Base-by-base conservation (phyloP, 768 basidiomycete species). In the Nevesoporus exiguus region DNA sequence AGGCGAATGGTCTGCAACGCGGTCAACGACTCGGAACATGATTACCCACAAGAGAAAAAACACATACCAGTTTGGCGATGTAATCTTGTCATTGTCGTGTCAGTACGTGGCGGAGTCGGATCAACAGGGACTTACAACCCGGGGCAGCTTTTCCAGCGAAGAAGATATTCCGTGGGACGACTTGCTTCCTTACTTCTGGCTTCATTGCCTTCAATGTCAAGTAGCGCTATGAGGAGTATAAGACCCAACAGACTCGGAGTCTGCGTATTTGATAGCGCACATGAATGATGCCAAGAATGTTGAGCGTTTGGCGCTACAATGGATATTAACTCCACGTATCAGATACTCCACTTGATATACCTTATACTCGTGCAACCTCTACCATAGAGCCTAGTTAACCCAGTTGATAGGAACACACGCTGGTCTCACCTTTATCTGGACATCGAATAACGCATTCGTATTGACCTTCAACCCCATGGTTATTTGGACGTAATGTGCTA, bases 71-170 rank as follows among this genome's bases (percentile, higher is more conserved):
- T 73, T 98, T 98, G 22, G 95, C 95, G 58, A 93, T 88, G 73
- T 90, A 93, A 67, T 95, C 89, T 89, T 43, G 15, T 10, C 36
- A 15, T 41, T 11, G 17, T 49, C 13, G 13, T 17, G 37, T 69
- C 51, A 55, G 56, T 10, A 22, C 47, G 19, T 11, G 48, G 27
- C 17, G 19, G 37, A 21, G n/a, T 19, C 13, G 14, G n/a, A 37
- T 25, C 33, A 29, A 19, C 17, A 14, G 25, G 19, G 7, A 74
- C 85, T 66, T 66, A 88, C 87, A 93, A 54, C 85, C 95, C 36
- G 96, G 96, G 0, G 96, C 96, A 49, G 96, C 94, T 70, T 98
- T 98, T 58, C 97, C 96, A 30, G 93, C 96, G 59, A 99, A 98
- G 78, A 99, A 90, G n/a, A 93, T 88, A 19, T 93, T 93, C 49